Evolutionary conservation across 768 basidiomycete genomes (phyloP).

Genomic region (Fomitopsis pulvina): DNA sequence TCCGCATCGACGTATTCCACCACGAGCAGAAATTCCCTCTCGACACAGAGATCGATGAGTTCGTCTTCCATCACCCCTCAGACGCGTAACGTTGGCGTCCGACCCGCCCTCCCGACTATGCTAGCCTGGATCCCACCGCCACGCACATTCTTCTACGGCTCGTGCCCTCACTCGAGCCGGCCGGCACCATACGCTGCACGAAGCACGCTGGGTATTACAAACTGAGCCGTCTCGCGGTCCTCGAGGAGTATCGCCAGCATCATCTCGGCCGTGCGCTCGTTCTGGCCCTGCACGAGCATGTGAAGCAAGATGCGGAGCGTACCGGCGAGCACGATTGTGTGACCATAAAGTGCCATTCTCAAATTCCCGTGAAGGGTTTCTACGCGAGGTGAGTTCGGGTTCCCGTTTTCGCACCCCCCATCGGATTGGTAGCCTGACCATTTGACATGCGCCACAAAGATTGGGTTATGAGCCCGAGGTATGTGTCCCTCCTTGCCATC

Average conservation of each 20-base stretch:
- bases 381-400: slow-evolving; percentile 60
- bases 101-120: slow-evolving; percentile 7
- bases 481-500: slow-evolving; percentile 19
- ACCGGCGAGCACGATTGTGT: slow-evolving; percentile 20
- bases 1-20: slow-evolving; percentile 56
- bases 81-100: slow-evolving; percentile 8
- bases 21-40: slow-evolving; percentile 66
- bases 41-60: slow-evolving; percentile 75
- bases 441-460: slow-evolving; percentile 29
- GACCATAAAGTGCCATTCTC: slow-evolving; percentile 59
- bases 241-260: slow-evolving; percentile 56
- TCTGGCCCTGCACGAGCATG: slow-evolving; percentile 53
- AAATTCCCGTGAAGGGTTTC: slow-evolving; percentile 64
- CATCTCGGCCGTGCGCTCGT: slow-evolving; percentile 66
- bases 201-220: slow-evolving; percentile 51
- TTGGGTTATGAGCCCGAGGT: slow-evolving; percentile 67
- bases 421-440: not conserved
- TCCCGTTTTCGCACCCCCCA: not conserved
- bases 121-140: slow-evolving; percentile 54
- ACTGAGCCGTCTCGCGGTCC: slow-evolving; percentile 64
- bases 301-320: slow-evolving; percentile 35
- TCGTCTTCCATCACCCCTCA: slow-evolving; percentile 20
- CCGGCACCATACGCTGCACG: slow-evolving; percentile 63
- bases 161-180: slow-evolving; percentile 48
- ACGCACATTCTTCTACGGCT: slow-evolving; percentile 72